Conservation (phyloP, 2,329 filamentous ascomycete species). For the Trichoderma sp. region DNA sequence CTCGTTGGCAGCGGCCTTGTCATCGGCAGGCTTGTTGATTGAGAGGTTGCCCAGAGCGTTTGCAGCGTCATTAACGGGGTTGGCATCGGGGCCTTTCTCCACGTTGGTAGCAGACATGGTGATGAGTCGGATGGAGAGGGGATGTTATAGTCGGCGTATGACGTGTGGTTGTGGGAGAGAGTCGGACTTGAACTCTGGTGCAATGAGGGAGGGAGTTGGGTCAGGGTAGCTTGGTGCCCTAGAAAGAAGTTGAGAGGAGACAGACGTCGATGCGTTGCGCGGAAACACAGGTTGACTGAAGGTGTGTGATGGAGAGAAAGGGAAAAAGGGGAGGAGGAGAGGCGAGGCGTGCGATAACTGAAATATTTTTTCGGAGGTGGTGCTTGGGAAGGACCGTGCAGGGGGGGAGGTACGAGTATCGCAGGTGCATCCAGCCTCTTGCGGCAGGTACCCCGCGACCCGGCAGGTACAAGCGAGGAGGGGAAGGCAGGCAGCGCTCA, state of each 20-base stretch:
- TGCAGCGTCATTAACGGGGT: constrained; percentile 75
- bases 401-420: constrained; percentile 17
- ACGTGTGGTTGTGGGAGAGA: constrained; percentile 40
- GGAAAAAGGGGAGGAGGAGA: constrained; percentile 31
- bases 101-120: constrained; percentile 74
- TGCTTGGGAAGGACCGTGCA: constrained; percentile 21
- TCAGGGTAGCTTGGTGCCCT: constrained; percentile 91
- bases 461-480: constrained; percentile 17
- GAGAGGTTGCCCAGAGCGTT: constrained; percentile 69
- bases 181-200: constrained; percentile 60
- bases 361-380: constrained; percentile 40
- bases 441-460: neutral
- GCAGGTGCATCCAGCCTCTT: constrained; percentile 6
- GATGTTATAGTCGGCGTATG: constrained; percentile 44
- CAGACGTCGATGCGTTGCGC: constrained; percentile 48
- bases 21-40: constrained; percentile 53
- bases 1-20: constrained; percentile 69
- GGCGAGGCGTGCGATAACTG: constrained; percentile 33
- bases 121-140: constrained; percentile 43
- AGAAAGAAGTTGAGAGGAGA: constrained; percentile 52
- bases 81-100: constrained; percentile 64
- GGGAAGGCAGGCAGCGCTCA: constrained; percentile 6
- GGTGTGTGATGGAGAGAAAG: constrained; percentile 42
- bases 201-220: constrained; percentile 53
- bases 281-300: constrained; percentile 45